phyloP scores from a whole-genome alignment of 2,329 filamentous ascomycete species.

The Tolypocladium inflatum region DNA sequence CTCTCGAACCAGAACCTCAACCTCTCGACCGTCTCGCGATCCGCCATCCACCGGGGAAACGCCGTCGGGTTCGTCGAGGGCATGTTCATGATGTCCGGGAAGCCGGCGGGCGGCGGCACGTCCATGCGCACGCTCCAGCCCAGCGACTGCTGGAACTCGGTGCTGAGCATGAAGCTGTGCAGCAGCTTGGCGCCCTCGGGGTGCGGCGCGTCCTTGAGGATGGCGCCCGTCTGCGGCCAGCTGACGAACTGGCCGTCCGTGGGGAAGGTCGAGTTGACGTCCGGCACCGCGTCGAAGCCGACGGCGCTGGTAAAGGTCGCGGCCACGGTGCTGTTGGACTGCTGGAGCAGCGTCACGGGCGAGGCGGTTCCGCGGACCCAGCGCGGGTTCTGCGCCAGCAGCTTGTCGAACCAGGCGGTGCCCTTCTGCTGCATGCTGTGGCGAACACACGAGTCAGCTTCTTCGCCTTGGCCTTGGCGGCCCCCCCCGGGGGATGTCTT shows the following conservation, averaged over 20 bases:
- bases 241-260: constrained; percentile 30
- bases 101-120: constrained; percentile 16
- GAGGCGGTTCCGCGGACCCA: constrained; percentile 44
- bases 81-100: constrained; percentile 14
- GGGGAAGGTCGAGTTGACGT: constrained; percentile 19
- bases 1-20: constrained; percentile 31
- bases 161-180: constrained; percentile 33
- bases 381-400: constrained; percentile 36
- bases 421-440: constrained; percentile 29
- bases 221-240: constrained; percentile 39
- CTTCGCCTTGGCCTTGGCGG: too few species aligned
- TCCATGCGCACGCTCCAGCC: constrained; percentile 27
- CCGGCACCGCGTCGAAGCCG: constrained; percentile 7
- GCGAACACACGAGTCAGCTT: neutral
- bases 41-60: constrained; percentile 31
- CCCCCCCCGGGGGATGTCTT: too few species aligned
- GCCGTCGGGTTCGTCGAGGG: constrained; percentile 23
- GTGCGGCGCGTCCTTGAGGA: constrained; percentile 36
- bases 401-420: constrained; percentile 33
- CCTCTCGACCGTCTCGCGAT: constrained; percentile 30
- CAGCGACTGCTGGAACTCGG: constrained; percentile 24
- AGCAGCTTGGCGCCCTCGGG: constrained; percentile 42
- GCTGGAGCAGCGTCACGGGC: constrained; percentile 23
- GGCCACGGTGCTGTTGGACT: constrained; percentile 17
- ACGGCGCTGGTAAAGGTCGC: constrained; percentile 23